These are phyloP conservation scores for Amaranthus tricolor DNA, from an alignment of 179 eudicot genomes.

Conservation along the genomic window DNA sequence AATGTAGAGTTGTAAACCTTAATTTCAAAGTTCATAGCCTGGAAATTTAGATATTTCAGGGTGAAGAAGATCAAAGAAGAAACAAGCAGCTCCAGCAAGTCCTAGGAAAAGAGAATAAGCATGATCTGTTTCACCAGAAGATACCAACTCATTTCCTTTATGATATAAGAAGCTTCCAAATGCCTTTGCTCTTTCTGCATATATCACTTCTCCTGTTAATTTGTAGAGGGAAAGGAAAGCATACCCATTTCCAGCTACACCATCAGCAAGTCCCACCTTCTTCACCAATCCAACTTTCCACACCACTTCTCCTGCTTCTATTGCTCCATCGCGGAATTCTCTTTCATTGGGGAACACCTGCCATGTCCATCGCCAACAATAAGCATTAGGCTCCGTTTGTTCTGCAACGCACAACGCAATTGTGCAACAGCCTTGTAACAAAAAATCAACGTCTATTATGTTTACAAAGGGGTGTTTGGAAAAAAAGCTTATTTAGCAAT, in stretches of 20 bases:
- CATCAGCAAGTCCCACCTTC: conserved; percentile 65
- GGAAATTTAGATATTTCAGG: conserved; percentile 61
- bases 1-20: neutral
- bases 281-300: conserved; percentile 71
- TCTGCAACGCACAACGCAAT: no score
- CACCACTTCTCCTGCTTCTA: conserved; percentile 82
- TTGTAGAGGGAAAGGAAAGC: conserved; percentile 56
- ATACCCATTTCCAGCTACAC: conserved; percentile 64
- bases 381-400: no score
- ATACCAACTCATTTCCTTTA: conserved; percentile 29
- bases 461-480: no score
- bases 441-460: no score
- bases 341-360: conserved; percentile 55
- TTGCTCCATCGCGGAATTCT: conserved; percentile 70
- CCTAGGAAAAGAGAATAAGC: conserved; percentile 60
- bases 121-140: conserved; percentile 25
- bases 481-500: no score
- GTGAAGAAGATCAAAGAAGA: conserved; percentile 66
- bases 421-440: no score
- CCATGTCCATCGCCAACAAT: neutral
- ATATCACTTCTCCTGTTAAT: conserved; percentile 52
- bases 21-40: conserved; percentile 54
- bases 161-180: conserved; percentile 65
- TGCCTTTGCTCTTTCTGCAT: conserved; percentile 61
- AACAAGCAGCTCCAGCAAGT: conserved; percentile 57